Evolutionary conservation across 371 early-diverging fungal genomes (phyloP).

Genomic region (Mucor mucedo): DNA sequence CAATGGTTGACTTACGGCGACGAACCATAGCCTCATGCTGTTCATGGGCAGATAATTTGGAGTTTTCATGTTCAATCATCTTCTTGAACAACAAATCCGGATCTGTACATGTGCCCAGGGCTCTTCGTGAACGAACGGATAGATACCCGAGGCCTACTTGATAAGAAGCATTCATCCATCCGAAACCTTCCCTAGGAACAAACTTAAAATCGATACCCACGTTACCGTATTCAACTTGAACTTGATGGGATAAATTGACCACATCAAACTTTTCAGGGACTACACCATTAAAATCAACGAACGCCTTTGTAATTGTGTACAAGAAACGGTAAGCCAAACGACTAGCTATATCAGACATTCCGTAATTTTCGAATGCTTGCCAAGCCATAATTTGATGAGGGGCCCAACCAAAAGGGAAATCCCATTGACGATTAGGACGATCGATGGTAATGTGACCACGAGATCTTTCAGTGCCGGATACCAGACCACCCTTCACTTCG

Average conservation of each 20-base stretch:
- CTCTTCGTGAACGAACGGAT: constrained; percentile 67
- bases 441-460: constrained; percentile 73
- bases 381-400: constrained; percentile 97
- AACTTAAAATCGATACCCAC: constrained; percentile 92
- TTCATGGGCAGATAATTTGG: constrained; percentile 22
- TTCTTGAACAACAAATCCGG: constrained; percentile 68
- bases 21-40: constrained; percentile 14
- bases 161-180: constrained; percentile 96
- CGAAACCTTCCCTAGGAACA: constrained; percentile 93
- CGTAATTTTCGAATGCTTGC: constrained; percentile 85
- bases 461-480: constrained; percentile 84
- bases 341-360: constrained; percentile 70
- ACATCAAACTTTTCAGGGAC: constrained; percentile 96
- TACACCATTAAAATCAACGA: constrained; percentile 94
- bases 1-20: constrained; percentile 30
- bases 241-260: constrained; percentile 85
- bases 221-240: constrained; percentile 93
- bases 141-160: constrained; percentile 83
- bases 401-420: constrained; percentile 96
- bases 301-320: constrained; percentile 87
- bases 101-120: constrained; percentile 78
- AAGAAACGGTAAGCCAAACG: constrained; percentile 92
- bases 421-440: constrained; percentile 96
- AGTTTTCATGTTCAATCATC: constrained; percentile 29
- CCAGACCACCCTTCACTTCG: constrained; percentile 86